Evolutionary conservation across 1,284 basidiomycete genomes (phyloP), one percentile per base, ranked within the genome.

Genomic region (Sphaerobolus stellatus): DNA sequence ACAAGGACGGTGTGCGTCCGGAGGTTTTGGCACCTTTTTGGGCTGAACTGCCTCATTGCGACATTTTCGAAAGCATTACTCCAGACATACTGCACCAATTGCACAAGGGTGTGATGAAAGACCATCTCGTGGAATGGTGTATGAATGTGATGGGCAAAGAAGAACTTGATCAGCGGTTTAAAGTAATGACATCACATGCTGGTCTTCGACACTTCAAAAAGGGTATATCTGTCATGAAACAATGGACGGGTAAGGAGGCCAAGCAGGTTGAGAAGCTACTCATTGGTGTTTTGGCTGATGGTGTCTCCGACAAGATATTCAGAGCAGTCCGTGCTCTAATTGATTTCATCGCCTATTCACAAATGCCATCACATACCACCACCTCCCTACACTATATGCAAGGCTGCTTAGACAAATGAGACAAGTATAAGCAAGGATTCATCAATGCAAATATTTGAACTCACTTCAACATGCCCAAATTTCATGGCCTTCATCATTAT

Each of bases 101-200:
- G 0, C 62, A 69, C 50, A 65, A 71, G 36, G 69, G 68, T 3
- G 40, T 71, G 3, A 62, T 69, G 58, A 68, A 67, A 49, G 62
- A 68, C 24, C 68, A 70, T 46, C 29, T 68, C 0, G 59, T 68
- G 5, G 51, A 29, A 16, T 70, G 67, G 67, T 48, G 53, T 1
- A 56, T 59, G 6, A 31, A 52, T 5, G 48, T 57, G 9, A 49
- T 56, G 1, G 31, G 60, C 0, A 50, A 56, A 1, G 41, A 56
- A 2, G 64, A 67, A 48, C 6, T 69, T 9, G 68, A 70, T 54
- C 14, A 22, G 1, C 59, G 68, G 0, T 65, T 64, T 51, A 47
- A 48, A 20, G 29, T 50, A 0, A 56, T 68, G 52, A 54, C 60
- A 7, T 33, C 22, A 9, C 58, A 64, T 40, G 44, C 55, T 0